phyloP scores from a whole-genome alignment of 306 rosid species.

The Dalbergia cochinchinensis region DNA sequence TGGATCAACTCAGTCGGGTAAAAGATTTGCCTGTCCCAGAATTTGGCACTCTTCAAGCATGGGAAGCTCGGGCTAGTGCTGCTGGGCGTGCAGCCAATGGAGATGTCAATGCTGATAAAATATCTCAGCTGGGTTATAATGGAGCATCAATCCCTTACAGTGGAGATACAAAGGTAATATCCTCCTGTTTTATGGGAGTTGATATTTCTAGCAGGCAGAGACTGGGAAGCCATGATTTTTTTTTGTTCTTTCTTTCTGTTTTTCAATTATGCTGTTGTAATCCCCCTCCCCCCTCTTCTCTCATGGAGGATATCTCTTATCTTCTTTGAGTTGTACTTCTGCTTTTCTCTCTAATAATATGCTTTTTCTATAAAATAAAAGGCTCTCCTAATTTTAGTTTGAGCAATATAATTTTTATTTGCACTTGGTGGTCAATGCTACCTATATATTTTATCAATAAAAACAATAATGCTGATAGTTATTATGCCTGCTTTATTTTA shows the following conservation, averaged over 20 bases:
- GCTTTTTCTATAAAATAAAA: too few relatives aligned
- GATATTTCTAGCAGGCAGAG: background rate
- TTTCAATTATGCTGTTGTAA: too few relatives aligned
- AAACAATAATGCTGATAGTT: too few relatives aligned
- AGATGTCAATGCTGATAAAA: constrained; percentile 68
- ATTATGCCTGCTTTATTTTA: too few relatives aligned
- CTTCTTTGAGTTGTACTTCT: background rate
- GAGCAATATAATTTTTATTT: background rate
- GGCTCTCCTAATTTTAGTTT: background rate
- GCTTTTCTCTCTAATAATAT: background rate
- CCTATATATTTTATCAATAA: too few relatives aligned
- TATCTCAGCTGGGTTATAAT: constrained; percentile 63
- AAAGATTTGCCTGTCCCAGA: constrained; percentile 85
- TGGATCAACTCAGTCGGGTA: constrained; percentile 74
- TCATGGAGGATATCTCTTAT: background rate
- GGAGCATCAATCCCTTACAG: constrained; percentile 81
- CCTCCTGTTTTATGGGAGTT: constrained; percentile 5
- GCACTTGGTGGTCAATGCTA: too few relatives aligned
- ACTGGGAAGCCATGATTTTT: background rate
- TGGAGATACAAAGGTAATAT: constrained; percentile 82
- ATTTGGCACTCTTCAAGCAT: constrained; percentile 78
- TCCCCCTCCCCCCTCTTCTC: background rate
- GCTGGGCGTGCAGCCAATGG: constrained; percentile 73
- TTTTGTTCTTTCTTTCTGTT: too few relatives aligned
- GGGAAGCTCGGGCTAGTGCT: constrained; percentile 83